Evolutionary conservation across 345 rosid species (phyloP), one percentile per base, ranked within the genome.

Genomic region (Adansonia digitata): DNA sequence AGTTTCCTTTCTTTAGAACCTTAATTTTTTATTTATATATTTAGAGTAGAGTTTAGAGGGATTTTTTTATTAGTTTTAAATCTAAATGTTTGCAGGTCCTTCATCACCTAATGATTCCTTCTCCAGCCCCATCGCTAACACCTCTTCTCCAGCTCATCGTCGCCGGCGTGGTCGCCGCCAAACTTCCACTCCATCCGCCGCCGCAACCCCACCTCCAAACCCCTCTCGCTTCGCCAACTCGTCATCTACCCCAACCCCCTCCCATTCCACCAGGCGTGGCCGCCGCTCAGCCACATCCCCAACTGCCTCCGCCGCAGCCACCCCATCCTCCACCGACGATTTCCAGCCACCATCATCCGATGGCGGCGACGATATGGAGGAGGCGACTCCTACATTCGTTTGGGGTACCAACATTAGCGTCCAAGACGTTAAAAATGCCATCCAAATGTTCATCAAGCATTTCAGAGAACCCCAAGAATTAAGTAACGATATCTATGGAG

Each of bases 361-460:
- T 17, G 92, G 81, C 3, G 97, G 86, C 0, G 91, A 86, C n/a
- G 93, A 85, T 51, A 85, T 70, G 65, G 94, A 90, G 1, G 91
- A 92, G 56, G 77, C 85, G 7, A 73, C 97, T n/a, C 94, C 97
- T 40, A 91, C 97, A 27, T 93, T 84, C 74, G 99, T 91, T 0
- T 95, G 98, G 99, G 99, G 98, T 0, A 93, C 99, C 11, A 95
- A 95, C 73, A 90, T 95, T 75, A 93, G 98, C 45, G 98, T 95
- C 52, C 93, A 91, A 57, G 97, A 95, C 64, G 97, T 93, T 13
- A 93, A 95, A 75, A 83, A 87, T 1, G 94, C 97, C 15, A 91
- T 95, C 51, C 90, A 90, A 76, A 89, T 92, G 94, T 95, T 95
- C 57, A 81, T 95, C 65, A 91, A 88, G 87, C 88, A 95, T 77